Percentiles rank a stretch among this genome's conserved stretches.
Conservation (phyloP, 2,329 filamentous ascomycete genomes). For the Sordariomycetes sp. region DNA sequence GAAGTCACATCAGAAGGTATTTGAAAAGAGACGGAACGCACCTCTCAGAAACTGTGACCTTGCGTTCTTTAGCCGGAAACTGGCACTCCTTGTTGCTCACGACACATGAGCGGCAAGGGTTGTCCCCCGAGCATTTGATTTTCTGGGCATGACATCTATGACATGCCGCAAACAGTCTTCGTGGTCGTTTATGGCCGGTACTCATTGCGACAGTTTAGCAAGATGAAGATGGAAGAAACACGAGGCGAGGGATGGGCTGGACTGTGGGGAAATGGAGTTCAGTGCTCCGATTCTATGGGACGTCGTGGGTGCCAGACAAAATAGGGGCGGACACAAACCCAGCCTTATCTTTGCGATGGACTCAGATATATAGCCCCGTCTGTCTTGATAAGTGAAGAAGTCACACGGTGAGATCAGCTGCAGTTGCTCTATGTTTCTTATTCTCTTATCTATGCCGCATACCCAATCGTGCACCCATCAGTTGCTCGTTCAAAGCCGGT, state of each 20-base stretch:
- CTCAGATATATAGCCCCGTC: too few species aligned
- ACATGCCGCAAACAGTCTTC: conserved; percentile 19
- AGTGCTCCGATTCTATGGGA: too few species aligned
- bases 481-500: too few species aligned
- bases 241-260: background rate
- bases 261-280: background rate
- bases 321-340: too few species aligned
- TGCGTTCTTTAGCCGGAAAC: conserved; percentile 29
- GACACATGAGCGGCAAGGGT: conserved; percentile 29
- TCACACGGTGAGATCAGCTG: too few species aligned
- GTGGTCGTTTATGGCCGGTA: conserved; percentile 9
- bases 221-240: conserved; percentile 2
- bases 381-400: too few species aligned
- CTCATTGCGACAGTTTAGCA: conserved; percentile 1
- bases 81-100: conserved; percentile 25
- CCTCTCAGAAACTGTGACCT: conserved; percentile 21
- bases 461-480: too few species aligned
- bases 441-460: too few species aligned
- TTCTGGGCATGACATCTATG: conserved; percentile 34
- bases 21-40: background rate
- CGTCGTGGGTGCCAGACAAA: too few species aligned
- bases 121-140: conserved; percentile 34
- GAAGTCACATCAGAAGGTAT: too few species aligned
- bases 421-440: too few species aligned
- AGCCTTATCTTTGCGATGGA: too few species aligned